phyloP scores from a whole-genome alignment of 2,329 filamentous ascomycete species.

The Gremmenia infestans region DNA sequence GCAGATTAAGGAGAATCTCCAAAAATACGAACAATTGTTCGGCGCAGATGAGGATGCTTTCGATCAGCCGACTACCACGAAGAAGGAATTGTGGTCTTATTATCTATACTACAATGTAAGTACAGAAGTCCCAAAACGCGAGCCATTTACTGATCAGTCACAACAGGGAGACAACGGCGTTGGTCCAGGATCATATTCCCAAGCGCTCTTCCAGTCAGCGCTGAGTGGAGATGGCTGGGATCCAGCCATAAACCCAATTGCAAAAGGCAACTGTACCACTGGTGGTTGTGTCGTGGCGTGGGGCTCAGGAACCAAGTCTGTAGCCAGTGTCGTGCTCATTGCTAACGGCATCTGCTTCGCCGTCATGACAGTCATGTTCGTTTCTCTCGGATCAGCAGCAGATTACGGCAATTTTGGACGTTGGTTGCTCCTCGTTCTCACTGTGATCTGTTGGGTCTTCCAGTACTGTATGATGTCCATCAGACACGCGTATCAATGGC shows the following conservation, averaged over 20 bases:
- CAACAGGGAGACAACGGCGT: conserved; percentile 37
- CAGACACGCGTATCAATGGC: conserved; percentile 35
- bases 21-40: conserved; percentile 34
- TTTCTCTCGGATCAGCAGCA: conserved; percentile 37
- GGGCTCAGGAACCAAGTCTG: conserved; percentile 34
- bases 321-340: conserved; percentile 37
- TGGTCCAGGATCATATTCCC: conserved; percentile 37
- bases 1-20: conserved; percentile 18
- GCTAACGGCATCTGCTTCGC: conserved; percentile 39
- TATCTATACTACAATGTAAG: conserved; percentile 39
- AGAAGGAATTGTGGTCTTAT: conserved; percentile 39
- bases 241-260: conserved; percentile 29
- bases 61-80: conserved; percentile 36
- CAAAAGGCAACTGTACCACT: conserved; percentile 21
- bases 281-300: conserved; percentile 36
- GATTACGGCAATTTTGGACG: conserved; percentile 39
- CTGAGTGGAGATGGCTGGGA: conserved; percentile 35
- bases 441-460: conserved; percentile 36
- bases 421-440: conserved; percentile 37
- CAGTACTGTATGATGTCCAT: conserved; percentile 39
- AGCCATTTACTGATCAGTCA: neutral
- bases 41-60: conserved; percentile 33
- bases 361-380: conserved; percentile 39
- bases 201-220: conserved; percentile 38
- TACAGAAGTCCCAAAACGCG: neutral